These are phyloP conservation scores for Lichtheimia corymbifera DNA, from an alignment of 371 early-diverging fungal genomes.

Conservation along the genomic window DNA sequence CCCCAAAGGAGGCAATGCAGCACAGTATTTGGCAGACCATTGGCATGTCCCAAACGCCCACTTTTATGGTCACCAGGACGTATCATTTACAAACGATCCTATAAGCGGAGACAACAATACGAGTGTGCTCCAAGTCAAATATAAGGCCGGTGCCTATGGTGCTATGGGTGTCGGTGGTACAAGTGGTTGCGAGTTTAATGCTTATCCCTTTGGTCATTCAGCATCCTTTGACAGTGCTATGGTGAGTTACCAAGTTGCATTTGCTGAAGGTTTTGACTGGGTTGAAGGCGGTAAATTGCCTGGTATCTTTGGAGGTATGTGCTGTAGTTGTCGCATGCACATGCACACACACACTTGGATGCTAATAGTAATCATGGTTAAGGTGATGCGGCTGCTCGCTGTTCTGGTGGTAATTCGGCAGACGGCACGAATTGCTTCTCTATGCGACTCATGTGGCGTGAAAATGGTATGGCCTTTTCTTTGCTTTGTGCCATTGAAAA, in stretches of 20 bases:
- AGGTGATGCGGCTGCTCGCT: constrained; percentile 39
- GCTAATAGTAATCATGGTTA: too few relatives aligned
- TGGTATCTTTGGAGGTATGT: constrained; percentile 46
- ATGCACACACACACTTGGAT: too few relatives aligned
- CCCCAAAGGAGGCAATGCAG: neutral
- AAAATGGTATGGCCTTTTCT: constrained; percentile 29
- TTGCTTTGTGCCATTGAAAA: too few relatives aligned
- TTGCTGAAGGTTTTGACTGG: constrained; percentile 55
- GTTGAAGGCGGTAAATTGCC: constrained; percentile 60
- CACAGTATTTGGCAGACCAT: constrained; percentile 21
- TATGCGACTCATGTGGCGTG: constrained; percentile 55
- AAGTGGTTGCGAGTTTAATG: constrained; percentile 51
- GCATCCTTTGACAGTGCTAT: constrained; percentile 38
- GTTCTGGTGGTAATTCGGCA: constrained; percentile 51
- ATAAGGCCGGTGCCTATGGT: constrained; percentile 47
- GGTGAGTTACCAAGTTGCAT: constrained; percentile 56
- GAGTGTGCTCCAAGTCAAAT: constrained; percentile 37
- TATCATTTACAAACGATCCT: constrained; percentile 49
- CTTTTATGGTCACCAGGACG: constrained; percentile 28
- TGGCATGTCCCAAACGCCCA: constrained; percentile 18
- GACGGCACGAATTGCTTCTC: constrained; percentile 47
- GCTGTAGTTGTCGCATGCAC: too few relatives aligned
- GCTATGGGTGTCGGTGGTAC: constrained; percentile 30
- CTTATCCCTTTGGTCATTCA: constrained; percentile 34
- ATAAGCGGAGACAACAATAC: constrained; percentile 19